A percentile compares a stretch with the other conserved stretches of the same genome.
Conservation (phyloP, 208 protist genomes). For the Acanthamoeba healyi region DNA sequence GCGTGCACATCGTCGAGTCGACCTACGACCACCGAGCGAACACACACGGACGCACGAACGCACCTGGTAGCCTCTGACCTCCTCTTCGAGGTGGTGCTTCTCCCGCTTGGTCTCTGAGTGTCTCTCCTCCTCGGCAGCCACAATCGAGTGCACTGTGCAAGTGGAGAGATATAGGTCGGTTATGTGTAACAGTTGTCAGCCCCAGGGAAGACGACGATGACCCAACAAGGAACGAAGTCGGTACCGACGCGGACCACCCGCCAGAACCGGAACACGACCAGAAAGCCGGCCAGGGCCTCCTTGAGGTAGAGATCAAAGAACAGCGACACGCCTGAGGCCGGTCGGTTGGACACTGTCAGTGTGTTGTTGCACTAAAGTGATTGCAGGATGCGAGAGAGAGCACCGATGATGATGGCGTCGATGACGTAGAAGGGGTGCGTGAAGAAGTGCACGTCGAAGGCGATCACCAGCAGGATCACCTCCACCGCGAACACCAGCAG, state of each 20-base stretch:
- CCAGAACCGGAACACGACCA: constrained; percentile 9
- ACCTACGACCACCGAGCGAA: too few relatives aligned
- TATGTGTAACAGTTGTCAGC: too few relatives aligned
- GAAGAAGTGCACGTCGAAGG: not conserved
- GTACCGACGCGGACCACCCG: not conserved
- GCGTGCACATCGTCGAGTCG: not conserved
- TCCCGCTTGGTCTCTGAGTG: not conserved
- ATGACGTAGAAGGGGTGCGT: constrained; percentile 30
- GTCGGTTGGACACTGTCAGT: too few relatives aligned
- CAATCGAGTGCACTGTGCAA: not conserved
- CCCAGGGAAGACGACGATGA: too few relatives aligned
- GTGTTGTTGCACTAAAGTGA: too few relatives aligned
- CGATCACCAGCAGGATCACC: not conserved
- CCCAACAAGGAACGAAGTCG: not conserved
- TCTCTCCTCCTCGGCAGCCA: not conserved
- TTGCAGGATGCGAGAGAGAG: too few relatives aligned
- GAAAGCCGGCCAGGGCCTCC: not conserved
- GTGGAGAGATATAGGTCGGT: too few relatives aligned
- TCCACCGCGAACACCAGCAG: not conserved
- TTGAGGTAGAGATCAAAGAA: constrained; percentile 26
- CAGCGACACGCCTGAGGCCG: not conserved
- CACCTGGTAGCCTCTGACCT: not conserved
- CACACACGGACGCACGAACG: too few relatives aligned
- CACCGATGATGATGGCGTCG: constrained; percentile 33
- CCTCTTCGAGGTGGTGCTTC: not conserved